Evolutionary conservation across 176 grass and related monocot genomes (phyloP).

Genomic region (Triticum timopheevii): DNA sequence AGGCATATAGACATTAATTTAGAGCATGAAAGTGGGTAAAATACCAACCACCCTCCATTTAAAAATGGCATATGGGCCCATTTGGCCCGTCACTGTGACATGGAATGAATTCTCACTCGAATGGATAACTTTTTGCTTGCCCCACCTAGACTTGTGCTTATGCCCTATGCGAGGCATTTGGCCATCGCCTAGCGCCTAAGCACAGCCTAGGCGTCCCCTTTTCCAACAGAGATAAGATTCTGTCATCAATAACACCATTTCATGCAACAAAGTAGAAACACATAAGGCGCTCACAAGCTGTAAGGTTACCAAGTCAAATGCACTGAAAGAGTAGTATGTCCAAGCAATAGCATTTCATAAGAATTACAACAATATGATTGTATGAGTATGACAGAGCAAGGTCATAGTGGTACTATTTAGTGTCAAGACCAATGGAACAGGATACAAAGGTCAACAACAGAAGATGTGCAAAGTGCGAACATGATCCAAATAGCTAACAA

Average conservation of each 20-base stretch:
- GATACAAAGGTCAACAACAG: background rate
- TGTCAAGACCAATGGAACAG: background rate
- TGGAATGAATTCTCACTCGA: no score
- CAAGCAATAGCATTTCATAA: background rate
- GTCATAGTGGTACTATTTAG: background rate
- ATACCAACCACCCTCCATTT: no score
- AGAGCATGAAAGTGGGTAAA: no score
- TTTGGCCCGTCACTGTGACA: no score
- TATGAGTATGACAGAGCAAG: background rate
- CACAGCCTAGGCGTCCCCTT: no score
- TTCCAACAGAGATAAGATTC: no score
- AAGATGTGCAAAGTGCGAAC: background rate
- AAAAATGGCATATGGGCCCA: no score
- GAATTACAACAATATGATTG: background rate
- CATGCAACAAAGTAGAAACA: background rate
- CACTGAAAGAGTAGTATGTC: background rate
- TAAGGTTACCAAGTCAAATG: background rate
- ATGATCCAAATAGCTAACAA: background rate
- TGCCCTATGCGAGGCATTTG: no score
- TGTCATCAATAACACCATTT: constrained; percentile 1
- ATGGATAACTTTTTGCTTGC: no score
- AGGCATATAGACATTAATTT: no score
- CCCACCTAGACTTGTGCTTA: no score
- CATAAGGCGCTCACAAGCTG: background rate
- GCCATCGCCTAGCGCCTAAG: no score